A percentile compares a stretch with the other conserved stretches of the same genome.
Conservation (phyloP, 208 protist species). For the Trypanosoma brucei region DNA sequence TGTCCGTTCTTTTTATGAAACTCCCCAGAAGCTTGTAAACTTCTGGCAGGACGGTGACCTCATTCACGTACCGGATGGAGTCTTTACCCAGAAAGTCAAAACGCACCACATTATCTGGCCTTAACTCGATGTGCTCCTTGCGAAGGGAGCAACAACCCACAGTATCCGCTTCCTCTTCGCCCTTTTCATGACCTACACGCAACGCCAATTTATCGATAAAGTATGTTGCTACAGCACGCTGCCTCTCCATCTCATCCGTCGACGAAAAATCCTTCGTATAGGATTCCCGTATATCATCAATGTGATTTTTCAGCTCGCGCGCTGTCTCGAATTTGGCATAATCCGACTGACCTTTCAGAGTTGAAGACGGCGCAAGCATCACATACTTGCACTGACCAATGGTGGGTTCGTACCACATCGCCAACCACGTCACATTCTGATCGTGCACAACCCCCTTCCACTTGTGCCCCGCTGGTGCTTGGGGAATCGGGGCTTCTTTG, state of each 20-base stretch:
- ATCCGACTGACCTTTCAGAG: slow-evolving; percentile 95
- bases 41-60: slow-evolving; percentile 81
- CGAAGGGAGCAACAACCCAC: slow-evolving; percentile 98
- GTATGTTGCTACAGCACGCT: slow-evolving; percentile 96
- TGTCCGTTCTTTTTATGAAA: slow-evolving; percentile 82
- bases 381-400: slow-evolving; percentile 95
- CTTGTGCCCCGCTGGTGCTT: slow-evolving; percentile 89
- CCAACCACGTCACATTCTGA: slow-evolving; percentile 97
- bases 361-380: slow-evolving; percentile 92
- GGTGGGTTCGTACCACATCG: slow-evolving; percentile 96
- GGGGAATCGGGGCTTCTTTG: slow-evolving; percentile 72
- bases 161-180: slow-evolving; percentile 96
- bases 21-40: slow-evolving; percentile 91
- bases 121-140: slow-evolving; percentile 93
- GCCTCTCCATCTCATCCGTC: slow-evolving; percentile 48
- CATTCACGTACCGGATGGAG: slow-evolving; percentile 95
- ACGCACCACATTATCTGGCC: slow-evolving; percentile 58
- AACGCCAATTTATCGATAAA: slow-evolving; percentile 99
- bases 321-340: slow-evolving; percentile 98
- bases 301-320: slow-evolving; percentile 91
- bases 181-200: slow-evolving; percentile 99
- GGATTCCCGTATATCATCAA: slow-evolving; percentile 91
- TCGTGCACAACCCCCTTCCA: slow-evolving; percentile 94
- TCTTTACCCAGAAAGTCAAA: slow-evolving; percentile 99
- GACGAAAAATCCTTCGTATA: slow-evolving; percentile 91